Conservation (phyloP, 345 rosid genomes). For the Lenwebbia sp. region DNA sequence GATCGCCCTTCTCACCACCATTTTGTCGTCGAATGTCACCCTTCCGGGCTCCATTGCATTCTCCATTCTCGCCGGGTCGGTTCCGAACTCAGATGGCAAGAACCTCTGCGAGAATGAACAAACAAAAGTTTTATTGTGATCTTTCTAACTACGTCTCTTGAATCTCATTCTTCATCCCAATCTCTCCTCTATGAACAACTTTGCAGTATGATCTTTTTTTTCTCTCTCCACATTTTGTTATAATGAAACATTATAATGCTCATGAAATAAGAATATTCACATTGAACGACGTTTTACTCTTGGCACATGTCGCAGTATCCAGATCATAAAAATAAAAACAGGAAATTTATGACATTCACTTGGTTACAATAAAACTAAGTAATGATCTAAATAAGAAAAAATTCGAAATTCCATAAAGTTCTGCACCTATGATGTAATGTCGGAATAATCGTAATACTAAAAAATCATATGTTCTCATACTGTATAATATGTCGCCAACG, state of each 20-base stretch:
- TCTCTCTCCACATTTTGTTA: neutral
- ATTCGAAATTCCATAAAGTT: neutral
- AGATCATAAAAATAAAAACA: neutral
- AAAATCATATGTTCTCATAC: neutral
- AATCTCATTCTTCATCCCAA: neutral
- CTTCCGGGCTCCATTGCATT: slow-evolving; percentile 47
- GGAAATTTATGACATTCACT: neutral
- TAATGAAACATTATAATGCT: neutral
- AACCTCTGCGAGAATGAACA: slow-evolving; percentile 22
- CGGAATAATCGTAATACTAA: neutral
- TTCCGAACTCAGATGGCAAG: slow-evolving; percentile 50
- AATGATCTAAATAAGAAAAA: neutral
- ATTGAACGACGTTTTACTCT: too few relatives aligned
- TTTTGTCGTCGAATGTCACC: slow-evolving; percentile 46
- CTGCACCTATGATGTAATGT: neutral
- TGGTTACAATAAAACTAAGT: neutral
- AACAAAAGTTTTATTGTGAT: too few relatives aligned
- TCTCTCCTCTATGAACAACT: neutral
- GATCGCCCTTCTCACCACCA: slow-evolving; percentile 38
- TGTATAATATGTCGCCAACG: neutral
- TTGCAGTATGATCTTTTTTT: too few relatives aligned
- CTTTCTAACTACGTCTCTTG: neutral
- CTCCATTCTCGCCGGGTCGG: slow-evolving; percentile 37
- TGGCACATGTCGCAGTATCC: neutral
- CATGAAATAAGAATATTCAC: neutral